Conservation (phyloP, 2,329 filamentous ascomycete genomes). For the Arthrobotrys pseudoclavata region DNA sequence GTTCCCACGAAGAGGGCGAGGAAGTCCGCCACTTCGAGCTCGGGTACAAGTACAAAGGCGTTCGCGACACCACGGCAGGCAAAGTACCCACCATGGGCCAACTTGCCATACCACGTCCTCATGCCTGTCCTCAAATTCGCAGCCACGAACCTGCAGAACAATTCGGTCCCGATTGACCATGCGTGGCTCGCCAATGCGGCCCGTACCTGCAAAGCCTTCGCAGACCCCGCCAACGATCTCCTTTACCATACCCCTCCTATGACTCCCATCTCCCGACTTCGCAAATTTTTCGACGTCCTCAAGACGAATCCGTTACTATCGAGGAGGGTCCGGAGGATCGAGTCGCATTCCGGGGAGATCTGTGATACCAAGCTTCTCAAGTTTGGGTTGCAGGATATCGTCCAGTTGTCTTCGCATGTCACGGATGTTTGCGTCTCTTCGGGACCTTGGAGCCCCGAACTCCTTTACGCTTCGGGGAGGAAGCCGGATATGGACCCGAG, state of each 20-base stretch:
- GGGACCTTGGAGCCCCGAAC: slow-evolving; percentile 7
- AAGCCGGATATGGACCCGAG: slow-evolving; percentile 30
- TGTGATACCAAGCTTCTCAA: slow-evolving; percentile 45
- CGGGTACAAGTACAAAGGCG: background rate
- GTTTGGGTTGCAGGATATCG: slow-evolving; percentile 39
- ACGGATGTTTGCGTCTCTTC: slow-evolving; percentile 36
- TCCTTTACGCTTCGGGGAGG: slow-evolving; percentile 10
- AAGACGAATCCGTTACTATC: slow-evolving; percentile 31
- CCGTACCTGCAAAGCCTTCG: slow-evolving; percentile 51
- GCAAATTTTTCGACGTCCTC: slow-evolving; percentile 39
- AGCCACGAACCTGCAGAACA: slow-evolving; percentile 23
- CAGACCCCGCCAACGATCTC: slow-evolving; percentile 49
- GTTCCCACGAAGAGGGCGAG: slow-evolving; percentile 15
- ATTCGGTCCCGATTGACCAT: slow-evolving; percentile 31
- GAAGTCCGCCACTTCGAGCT: slow-evolving; percentile 14
- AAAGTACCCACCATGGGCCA: slow-evolving; percentile 48
- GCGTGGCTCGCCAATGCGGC: slow-evolving; percentile 46
- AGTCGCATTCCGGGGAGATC: slow-evolving; percentile 32
- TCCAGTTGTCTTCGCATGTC: slow-evolving; percentile 35
- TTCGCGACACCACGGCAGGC: slow-evolving; percentile 45
- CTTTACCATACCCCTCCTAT: slow-evolving; percentile 39
- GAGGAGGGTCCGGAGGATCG: slow-evolving; percentile 29
- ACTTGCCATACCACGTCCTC: slow-evolving; percentile 45
- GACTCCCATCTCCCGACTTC: slow-evolving; percentile 22
- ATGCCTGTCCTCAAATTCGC: slow-evolving; percentile 44